Conservation (phyloP, 805 yeast species). For the Yarrowia sp. region DNA sequence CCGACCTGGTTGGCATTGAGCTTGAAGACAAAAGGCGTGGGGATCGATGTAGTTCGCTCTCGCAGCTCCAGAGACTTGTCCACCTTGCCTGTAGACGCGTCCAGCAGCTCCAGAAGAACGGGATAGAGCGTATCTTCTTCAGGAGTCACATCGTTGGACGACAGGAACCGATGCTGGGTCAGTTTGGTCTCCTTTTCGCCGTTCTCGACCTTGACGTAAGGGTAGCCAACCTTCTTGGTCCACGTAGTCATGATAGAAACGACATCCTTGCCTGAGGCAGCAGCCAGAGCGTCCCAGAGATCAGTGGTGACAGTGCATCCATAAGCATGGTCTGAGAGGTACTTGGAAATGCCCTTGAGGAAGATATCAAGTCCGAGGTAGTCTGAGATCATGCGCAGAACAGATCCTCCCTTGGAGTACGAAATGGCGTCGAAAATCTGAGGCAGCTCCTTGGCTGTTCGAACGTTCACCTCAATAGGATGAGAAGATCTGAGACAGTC, state of each 20-base stretch:
- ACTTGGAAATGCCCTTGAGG: conserved; percentile 67
- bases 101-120: conserved; percentile 56
- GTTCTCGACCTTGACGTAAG: conserved; percentile 54
- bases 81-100: conserved; percentile 53
- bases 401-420: conserved; percentile 75
- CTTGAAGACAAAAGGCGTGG: conserved; percentile 51
- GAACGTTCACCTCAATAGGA: conserved; percentile 77
- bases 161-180: conserved; percentile 61
- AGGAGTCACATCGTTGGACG: conserved; percentile 56
- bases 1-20: conserved; percentile 62
- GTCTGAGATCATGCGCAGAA: conserved; percentile 71
- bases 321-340: conserved; percentile 60
- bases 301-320: conserved; percentile 74
- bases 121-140: conserved; percentile 55
- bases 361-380: conserved; percentile 67
- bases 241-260: conserved; percentile 61
- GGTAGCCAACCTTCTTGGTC: conserved; percentile 74
- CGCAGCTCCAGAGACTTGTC: conserved; percentile 59
- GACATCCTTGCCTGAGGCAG: conserved; percentile 61
- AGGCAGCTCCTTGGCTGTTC: conserved; percentile 72
- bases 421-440: conserved; percentile 82
- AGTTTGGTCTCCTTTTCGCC: conserved; percentile 43
- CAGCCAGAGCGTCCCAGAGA: conserved; percentile 65
- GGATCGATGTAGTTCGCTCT: conserved; percentile 48
- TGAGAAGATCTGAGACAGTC: conserved; percentile 73